Evolutionary conservation across 2,329 filamentous ascomycete species (phyloP), one percentile per base, ranked within the genome.

Genomic region (Neofusicoccum laricinum): DNA sequence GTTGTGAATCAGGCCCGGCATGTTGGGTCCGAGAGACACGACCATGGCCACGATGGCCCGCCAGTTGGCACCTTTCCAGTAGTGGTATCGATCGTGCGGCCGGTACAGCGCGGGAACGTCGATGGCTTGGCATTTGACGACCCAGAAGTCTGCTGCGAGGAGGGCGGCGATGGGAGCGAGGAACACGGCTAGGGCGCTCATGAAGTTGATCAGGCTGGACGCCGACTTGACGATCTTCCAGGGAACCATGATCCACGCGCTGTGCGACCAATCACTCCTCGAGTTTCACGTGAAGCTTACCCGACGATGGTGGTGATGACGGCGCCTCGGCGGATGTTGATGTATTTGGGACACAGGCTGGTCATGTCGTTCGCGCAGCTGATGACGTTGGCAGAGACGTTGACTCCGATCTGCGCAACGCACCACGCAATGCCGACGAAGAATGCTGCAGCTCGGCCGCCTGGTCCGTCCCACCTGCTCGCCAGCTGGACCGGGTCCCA

Each of bases 201-300:
- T 68, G 67, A 75, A 75, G 14, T 67, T 73, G 14, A 73, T 67
- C 32, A 73, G 69, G 1, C 66, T 66, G 11, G 64, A 66, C 7
- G 68, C 72, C 10, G 68, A 70, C 5, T 65, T 59, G 36, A 73
- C 66, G n/a, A 73, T 73, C 17, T 69, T 73, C 73, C 72, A 75
- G 0, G 69, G 70, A 15, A 62, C 65, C 57, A 67, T 63, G 19
- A 41, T 11, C 38, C n/a, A 30, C 8, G 4, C 19, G 7, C 19
- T 58, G 36, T 14, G 1, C 25, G 25, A 30, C 25, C 25, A 30
- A 30, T 15, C 7, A 58, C 0, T 38, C 14, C 12, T 55, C 4
- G 25, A 6, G 8, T 14, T n/a, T 14, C 53, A 25, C 17, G n/a
- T 14, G 15, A 12, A 34, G 64, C 64, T 51, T 62, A 71, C 11